Percentiles rank a stretch among this genome's conserved stretches.
phyloP scores from a whole-genome alignment of 1,284 basidiomycete species.

The Paramarasmius palmivorus region DNA sequence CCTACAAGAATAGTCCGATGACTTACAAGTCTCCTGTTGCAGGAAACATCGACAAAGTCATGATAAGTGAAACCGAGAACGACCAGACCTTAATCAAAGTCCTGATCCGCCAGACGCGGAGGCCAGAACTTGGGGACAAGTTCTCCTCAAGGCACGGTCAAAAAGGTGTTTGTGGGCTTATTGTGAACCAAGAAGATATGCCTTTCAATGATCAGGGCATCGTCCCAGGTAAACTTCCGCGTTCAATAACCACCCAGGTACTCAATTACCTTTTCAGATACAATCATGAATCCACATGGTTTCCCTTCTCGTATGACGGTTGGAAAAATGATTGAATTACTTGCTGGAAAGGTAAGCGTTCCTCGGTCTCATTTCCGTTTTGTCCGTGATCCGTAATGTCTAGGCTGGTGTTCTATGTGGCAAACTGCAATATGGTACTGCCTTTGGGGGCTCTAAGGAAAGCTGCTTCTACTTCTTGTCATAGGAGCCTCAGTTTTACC shows the following conservation, averaged over 20 bases:
- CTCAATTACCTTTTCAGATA: slow-evolving; percentile 56
- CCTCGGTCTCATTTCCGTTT: slow-evolving; percentile 1
- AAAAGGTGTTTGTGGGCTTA: slow-evolving; percentile 98
- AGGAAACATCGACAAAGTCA: slow-evolving; percentile 96
- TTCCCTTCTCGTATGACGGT: slow-evolving; percentile 99
- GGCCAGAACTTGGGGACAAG: slow-evolving; percentile 98
- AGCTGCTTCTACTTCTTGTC: too few species aligned
- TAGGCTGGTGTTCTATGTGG: slow-evolving; percentile 89
- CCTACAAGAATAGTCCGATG: slow-evolving; percentile 90
- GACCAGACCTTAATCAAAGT: slow-evolving; percentile 99
- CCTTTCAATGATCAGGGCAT: slow-evolving; percentile 99
- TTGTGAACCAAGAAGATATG: slow-evolving; percentile 99
- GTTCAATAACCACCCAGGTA: slow-evolving; percentile 2
- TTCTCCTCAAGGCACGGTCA: slow-evolving; percentile 98
- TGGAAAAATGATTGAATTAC: slow-evolving; percentile 98
- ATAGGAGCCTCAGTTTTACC: too few species aligned
- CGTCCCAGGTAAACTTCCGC: slow-evolving; percentile 67
- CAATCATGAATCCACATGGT: slow-evolving; percentile 99
- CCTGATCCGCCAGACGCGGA: slow-evolving; percentile 94
- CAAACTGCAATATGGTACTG: slow-evolving; percentile 90
- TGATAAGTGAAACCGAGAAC: slow-evolving; percentile 94
- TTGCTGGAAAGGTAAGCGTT: slow-evolving; percentile 84
- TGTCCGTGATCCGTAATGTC: slow-evolving; percentile 17
- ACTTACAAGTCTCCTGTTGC: slow-evolving; percentile 91
- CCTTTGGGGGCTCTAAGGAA: slow-evolving; percentile 96